phyloP scores from a whole-genome alignment of 2,329 filamentous ascomycete species.

The Colletotrichum sp. region DNA sequence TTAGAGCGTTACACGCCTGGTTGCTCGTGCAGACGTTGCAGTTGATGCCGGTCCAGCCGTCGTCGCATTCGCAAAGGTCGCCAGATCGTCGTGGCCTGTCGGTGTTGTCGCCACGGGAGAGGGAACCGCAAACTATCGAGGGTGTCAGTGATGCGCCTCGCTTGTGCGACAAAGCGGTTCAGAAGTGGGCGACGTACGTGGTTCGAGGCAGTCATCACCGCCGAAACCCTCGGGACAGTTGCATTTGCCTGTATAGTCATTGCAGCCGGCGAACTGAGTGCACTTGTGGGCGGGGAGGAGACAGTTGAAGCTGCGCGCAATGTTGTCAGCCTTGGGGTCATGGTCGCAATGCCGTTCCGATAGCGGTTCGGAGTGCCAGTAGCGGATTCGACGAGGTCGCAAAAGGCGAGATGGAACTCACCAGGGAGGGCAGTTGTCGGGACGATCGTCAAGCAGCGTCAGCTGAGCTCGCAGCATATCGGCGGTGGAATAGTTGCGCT shows the following conservation, averaged over 20 bases:
- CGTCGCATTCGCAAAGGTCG: constrained; percentile 78
- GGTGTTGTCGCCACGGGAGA: constrained; percentile 81
- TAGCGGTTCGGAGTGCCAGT: background rate
- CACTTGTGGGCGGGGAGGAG: constrained; percentile 91
- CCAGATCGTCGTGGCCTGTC: constrained; percentile 78
- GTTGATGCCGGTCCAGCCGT: constrained; percentile 96
- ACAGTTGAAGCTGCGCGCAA: constrained; percentile 85
- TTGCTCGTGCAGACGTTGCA: constrained; percentile 93
- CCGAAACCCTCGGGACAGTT: constrained; percentile 91
- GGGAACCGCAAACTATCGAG: constrained; percentile 77
- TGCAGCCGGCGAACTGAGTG: constrained; percentile 88
- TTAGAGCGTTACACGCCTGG: constrained; percentile 84
- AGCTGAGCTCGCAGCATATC: constrained; percentile 70
- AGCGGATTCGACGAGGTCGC: constrained; percentile 24
- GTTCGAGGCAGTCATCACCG: constrained; percentile 89
- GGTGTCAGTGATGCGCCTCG: constrained; percentile 16
- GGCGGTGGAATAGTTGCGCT: constrained; percentile 58
- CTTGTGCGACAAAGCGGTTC: background rate
- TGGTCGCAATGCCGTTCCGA: background rate
- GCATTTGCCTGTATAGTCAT: constrained; percentile 90
- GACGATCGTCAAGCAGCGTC: constrained; percentile 74
- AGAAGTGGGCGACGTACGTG: constrained; percentile 54
- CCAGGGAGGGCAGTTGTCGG: constrained; percentile 81
- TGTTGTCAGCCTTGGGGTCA: constrained; percentile 21
- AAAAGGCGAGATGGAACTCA: constrained; percentile 38